phyloP scores from a whole-genome alignment of 2,329 filamentous ascomycete species.

The Penicillium glabrum region DNA sequence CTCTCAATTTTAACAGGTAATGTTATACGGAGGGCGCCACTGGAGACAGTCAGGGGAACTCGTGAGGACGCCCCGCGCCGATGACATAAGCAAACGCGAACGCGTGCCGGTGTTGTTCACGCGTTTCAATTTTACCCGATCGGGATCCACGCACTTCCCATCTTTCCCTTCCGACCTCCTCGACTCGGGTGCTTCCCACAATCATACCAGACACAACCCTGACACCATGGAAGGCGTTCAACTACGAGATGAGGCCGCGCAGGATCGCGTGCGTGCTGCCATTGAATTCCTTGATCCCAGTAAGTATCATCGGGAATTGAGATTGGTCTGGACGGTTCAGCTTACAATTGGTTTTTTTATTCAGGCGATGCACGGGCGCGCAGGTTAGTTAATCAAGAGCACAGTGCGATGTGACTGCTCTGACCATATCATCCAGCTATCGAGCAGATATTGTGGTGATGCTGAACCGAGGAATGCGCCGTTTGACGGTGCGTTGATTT shows the following conservation, averaged over 20 bases:
- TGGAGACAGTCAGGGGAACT: too few relatives aligned
- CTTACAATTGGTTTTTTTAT: slow-evolving; percentile 17
- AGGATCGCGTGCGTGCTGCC: slow-evolving; percentile 81
- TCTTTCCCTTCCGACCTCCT: slow-evolving; percentile 18
- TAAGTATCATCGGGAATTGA: slow-evolving; percentile 48
- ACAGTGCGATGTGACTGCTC: not conserved
- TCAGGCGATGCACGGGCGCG: slow-evolving; percentile 59
- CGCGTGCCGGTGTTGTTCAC: slow-evolving; percentile 18
- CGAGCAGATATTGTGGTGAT: slow-evolving; percentile 82
- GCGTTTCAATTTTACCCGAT: slow-evolving; percentile 38
- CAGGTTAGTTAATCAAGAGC: slow-evolving; percentile 40
- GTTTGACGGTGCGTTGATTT: slow-evolving; percentile 52
- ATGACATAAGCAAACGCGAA: slow-evolving; percentile 23
- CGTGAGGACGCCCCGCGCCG: not conserved
- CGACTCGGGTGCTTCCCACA: slow-evolving; percentile 12
- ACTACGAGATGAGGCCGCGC: slow-evolving; percentile 80
- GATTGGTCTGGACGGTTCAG: not conserved
- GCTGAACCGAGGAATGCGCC: slow-evolving; percentile 61
- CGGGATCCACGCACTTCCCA: slow-evolving; percentile 24
- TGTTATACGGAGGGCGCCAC: too few relatives aligned
- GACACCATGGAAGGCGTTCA: slow-evolving; percentile 67
- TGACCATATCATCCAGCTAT: slow-evolving; percentile 63
- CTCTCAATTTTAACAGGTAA: too few relatives aligned
- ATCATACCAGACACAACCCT: slow-evolving; percentile 6
- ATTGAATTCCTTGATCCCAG: slow-evolving; percentile 92